Base-by-base conservation (phyloP, 2,329 filamentous ascomycete species). In the Colletotrichum tropicicola region DNA sequence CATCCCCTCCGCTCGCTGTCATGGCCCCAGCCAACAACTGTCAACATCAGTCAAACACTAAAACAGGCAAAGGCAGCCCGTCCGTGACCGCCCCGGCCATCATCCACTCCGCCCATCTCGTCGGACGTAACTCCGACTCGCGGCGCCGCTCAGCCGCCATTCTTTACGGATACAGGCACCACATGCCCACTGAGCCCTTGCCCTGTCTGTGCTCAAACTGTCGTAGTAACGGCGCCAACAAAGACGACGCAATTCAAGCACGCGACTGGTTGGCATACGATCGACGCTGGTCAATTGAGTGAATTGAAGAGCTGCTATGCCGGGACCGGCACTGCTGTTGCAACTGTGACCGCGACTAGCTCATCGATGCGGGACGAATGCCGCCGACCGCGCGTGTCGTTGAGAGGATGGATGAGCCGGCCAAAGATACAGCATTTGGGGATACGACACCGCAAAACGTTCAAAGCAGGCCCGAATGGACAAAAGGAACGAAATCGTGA, bases 251-350 rank as follows among this genome's bases (percentile, higher is more conserved):
- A 19, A 45, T 17, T 17, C 19, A 27, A 37, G 41, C 48, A 41
- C 52, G 27, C 30, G 28, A 64, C 41, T 64, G 60, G 55, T 7
- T 60, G 41, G 32, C 41, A 35, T 65, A 60, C 61, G 61, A 65
- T 61, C 56, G 61, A 39, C 57, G 43, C 21, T 48, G 32, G 30
- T 17, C 17, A 27, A 25, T 41, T 47, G 53, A 15, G 30, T 17
- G 25, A 27, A 25, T 41, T 47, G 53, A 15, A 19, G 30, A 57
- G 37, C 49, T 45, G 49, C 48, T 41, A 17, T 47, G 48, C 23
- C 39, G 5, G n/a, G 12, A 35, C 28, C 21, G 15, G 35, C n/a
- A 27, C 25, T 19, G 19, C 28, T 23, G 39, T 54, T 30, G 45
- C 27, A 13, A n/a, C 30, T 25, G 19, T 17, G 12, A 25, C 15